Evolutionary conservation across 345 rosid genomes (phyloP), one percentile per base, ranked within the genome.

Genomic region (Murraya paniculata): DNA sequence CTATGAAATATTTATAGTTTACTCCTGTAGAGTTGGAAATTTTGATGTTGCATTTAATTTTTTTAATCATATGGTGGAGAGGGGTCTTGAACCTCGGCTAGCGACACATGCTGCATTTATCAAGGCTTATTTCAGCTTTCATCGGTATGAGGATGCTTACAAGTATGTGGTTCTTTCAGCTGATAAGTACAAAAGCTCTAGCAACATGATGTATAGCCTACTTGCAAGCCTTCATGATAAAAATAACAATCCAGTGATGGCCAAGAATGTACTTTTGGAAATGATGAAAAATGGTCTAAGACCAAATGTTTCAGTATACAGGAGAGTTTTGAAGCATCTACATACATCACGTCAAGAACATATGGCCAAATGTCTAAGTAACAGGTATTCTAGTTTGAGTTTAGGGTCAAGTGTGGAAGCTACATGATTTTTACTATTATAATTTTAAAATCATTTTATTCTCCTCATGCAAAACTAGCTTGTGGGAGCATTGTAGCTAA

Each of bases 251-350:
- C 28, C 45, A 16, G 79, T 81, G 13, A 28, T 64, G 35, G 86
- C 91, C 21, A 79, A 79, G 41, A 77, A 69, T 76, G 69, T 90
- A 79, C 88, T 88, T 38, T 84, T 71, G 27, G 86, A 85, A 78
- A 86, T 90, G 93, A 88, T 88, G 6, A 69, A 77, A 21, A 88
- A 80, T 77, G 93, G 91, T 67, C 80, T 90, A 25, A 81, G 81
- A 76, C 93, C 93, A n/a, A 38, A 81, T 31, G 64, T 67, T 72
- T 24, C 71, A 1, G 82, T 86, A 62, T 83, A 86, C 72, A 61
- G 21, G 81, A 79, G 31, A 66, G 88, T 86, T 50, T 53, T 64
- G 72, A 80, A 80, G 71, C 78, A 65, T 28, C 90, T 90, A 53
- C 36, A 31, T 73, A 78, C 72, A 70, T 72, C 78, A 4, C 84